Conservation (phyloP, 768 basidiomycete genomes). For the Nevesoporus exiguus region DNA sequence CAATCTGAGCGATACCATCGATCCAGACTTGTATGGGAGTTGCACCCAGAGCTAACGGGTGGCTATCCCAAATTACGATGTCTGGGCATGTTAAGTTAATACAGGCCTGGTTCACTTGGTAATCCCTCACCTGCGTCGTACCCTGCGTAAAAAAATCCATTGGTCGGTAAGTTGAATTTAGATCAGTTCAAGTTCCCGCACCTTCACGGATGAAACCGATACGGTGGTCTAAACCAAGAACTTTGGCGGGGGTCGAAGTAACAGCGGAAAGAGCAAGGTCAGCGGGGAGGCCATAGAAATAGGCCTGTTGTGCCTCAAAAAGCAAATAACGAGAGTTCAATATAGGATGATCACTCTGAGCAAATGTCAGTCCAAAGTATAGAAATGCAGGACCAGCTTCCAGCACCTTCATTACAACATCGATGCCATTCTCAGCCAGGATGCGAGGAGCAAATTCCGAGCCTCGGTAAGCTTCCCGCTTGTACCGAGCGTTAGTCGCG, state of each 20-base stretch:
- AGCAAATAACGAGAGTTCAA: slow-evolving; percentile 53
- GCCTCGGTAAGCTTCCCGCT: slow-evolving; percentile 61
- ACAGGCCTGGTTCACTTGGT: neutral
- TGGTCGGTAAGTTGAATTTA: neutral
- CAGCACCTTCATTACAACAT: slow-evolving; percentile 58
- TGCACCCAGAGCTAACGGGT: slow-evolving; percentile 74
- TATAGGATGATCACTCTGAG: slow-evolving; percentile 52
- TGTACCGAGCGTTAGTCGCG: slow-evolving; percentile 68
- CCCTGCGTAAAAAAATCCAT: slow-evolving; percentile 35
- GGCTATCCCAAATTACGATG: slow-evolving; percentile 72
- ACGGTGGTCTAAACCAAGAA: slow-evolving; percentile 72
- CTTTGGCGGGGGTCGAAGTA: slow-evolving; percentile 65
- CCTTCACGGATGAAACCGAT: slow-evolving; percentile 61
- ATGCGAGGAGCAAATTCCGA: slow-evolving; percentile 64
- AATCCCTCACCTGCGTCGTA: slow-evolving; percentile 59
- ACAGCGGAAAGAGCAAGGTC: slow-evolving; percentile 67
- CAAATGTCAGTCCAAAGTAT: slow-evolving; percentile 6
- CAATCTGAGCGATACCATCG: slow-evolving; percentile 75
- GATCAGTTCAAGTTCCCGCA: slow-evolving; percentile 13
- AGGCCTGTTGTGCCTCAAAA: slow-evolving; percentile 61
- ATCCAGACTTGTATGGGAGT: slow-evolving; percentile 81
- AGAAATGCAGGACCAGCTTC: slow-evolving; percentile 23
- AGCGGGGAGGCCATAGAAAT: slow-evolving; percentile 66
- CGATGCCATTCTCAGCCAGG: slow-evolving; percentile 52
- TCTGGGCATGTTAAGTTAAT: slow-evolving; percentile 37